Base-by-base conservation (phyloP, 164 flowering plant species). In the Amborella trichopoda region DNA sequence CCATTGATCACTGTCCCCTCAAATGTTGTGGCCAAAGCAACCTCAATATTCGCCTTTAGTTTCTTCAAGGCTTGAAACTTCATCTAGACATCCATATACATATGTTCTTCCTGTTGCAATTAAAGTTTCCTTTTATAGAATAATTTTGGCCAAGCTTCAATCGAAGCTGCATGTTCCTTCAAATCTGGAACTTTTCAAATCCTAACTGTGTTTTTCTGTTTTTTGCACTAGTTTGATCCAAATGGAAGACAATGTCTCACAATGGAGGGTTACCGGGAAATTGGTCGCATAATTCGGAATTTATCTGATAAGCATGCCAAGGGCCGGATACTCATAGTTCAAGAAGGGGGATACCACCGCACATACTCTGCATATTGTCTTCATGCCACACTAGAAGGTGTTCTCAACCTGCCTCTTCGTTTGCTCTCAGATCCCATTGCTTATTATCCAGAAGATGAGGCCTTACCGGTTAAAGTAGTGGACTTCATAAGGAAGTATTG, bases 181-280 rank as follows among this genome's bases (percentile, higher is more conserved):
- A 8, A 30, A 30, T 6, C 34, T 30, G 34, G 34, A 30, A 30
- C 8, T 37, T 37, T 6, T 13, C 40, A 6, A 13, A 6, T 30
- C 14, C 9, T 30, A 8, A 30, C 34, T 6, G 14, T 37, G 40
- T 20, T 13, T 37, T n/a, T 13, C 13, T 6, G 40, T 24, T 18
- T 48, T 14, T 12, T 63, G 55, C 59, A n/a, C n/a, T n/a, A 91
- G 98, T 83, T 86, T 73, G 98, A 91, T 73, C 93, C 98, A 30
- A 91, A 91, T 69, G 98, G 98, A 59, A 80, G 96, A 65, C 94
- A 75, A 40, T 83, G 96, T 69, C 65, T 91, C 67, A 83, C 98
- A 30, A 86, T 80, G 98, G 85, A 74, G 22, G 95, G 97, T 23
- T 91, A 83, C 42, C 67, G 78, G 33, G 71, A 62, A 53, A 72